Conservation (phyloP, 352 stramenopile species). For the Globisporangium abappressorium region DNA sequence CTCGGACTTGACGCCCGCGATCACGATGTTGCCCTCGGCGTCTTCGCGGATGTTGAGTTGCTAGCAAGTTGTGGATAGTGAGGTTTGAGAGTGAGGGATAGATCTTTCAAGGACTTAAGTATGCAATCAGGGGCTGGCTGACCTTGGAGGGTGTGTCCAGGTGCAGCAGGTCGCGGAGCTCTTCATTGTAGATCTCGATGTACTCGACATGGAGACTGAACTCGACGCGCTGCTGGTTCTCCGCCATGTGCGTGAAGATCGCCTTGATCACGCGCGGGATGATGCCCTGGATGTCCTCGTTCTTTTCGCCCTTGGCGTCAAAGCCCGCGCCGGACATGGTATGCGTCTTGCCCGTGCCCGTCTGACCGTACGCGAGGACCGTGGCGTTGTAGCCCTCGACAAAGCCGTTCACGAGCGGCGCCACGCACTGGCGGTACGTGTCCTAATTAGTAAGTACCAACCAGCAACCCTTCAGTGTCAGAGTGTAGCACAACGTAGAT, state of each 20-base stretch:
- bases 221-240: conserved; percentile 44
- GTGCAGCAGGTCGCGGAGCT: conserved; percentile 94
- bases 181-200: conserved; percentile 99
- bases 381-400: conserved; percentile 83
- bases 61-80: conserved; percentile 11
- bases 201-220: conserved; percentile 93
- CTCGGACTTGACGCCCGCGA: conserved; percentile 82
- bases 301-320: conserved; percentile 55
- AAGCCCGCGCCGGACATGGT: conserved; percentile 88
- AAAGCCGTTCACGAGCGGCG: conserved; percentile 70
- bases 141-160: conserved; percentile 71
- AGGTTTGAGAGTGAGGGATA: background rate
- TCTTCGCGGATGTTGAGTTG: conserved; percentile 81
- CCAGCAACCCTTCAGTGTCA: background rate
- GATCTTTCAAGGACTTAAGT: too few relatives aligned
- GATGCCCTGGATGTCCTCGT: conserved; percentile 66
- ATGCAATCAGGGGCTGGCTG: too few relatives aligned
- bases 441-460: conserved; percentile 27
- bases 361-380: conserved; percentile 83
- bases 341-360: conserved; percentile 93
- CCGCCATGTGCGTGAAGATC: conserved; percentile 66
- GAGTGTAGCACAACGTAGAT: background rate
- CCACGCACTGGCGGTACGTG: conserved; percentile 68
- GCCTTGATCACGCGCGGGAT: conserved; percentile 82
- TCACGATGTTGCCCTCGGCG: conserved; percentile 73